These are phyloP conservation scores for Fusarium tricinctum DNA, from an alignment of 2,329 filamentous ascomycete genomes.

Conservation along the genomic window DNA sequence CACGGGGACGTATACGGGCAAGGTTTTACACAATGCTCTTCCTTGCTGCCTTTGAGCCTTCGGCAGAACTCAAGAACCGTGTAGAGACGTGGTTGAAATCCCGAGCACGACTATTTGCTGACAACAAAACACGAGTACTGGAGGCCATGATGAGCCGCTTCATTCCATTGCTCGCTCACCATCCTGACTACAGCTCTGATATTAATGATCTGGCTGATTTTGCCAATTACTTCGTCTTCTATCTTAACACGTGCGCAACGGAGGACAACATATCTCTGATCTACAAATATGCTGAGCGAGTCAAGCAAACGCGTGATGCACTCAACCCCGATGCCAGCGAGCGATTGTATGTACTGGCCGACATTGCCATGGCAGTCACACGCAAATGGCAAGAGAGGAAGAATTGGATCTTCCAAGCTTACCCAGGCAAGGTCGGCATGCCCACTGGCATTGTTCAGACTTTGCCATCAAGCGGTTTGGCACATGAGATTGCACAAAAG, in stretches of 20 bases:
- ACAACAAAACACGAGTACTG: constrained; percentile 74
- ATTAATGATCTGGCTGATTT: constrained; percentile 82
- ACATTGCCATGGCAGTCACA: constrained; percentile 86
- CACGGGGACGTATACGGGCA: constrained; percentile 74
- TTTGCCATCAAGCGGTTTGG: constrained; percentile 81
- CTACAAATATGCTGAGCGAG: constrained; percentile 90
- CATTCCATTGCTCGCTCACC: constrained; percentile 89
- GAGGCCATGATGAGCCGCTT: constrained; percentile 86
- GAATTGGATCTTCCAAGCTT: constrained; percentile 88
- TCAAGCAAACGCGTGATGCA: constrained; percentile 90
- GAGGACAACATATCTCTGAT: constrained; percentile 91
- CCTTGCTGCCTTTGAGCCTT: constrained; percentile 90
- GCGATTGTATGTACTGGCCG: constrained; percentile 86
- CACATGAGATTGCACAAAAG: constrained; percentile 88
- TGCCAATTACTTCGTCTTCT: constrained; percentile 90
- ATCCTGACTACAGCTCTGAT: constrained; percentile 84
- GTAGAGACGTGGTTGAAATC: constrained; percentile 92
- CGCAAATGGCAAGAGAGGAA: constrained; percentile 88
- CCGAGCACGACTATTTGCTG: constrained; percentile 75
- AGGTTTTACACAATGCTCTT: constrained; percentile 94
- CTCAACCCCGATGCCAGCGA: constrained; percentile 77
- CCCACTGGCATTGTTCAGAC: constrained; percentile 83
- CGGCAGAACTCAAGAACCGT: constrained; percentile 76
- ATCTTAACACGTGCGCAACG: constrained; percentile 83
- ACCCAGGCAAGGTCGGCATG: constrained; percentile 83